Evolutionary conservation across 495 filamentous ascomycete species (phyloP).

Genomic region (Trichoderma erinaceum): DNA sequence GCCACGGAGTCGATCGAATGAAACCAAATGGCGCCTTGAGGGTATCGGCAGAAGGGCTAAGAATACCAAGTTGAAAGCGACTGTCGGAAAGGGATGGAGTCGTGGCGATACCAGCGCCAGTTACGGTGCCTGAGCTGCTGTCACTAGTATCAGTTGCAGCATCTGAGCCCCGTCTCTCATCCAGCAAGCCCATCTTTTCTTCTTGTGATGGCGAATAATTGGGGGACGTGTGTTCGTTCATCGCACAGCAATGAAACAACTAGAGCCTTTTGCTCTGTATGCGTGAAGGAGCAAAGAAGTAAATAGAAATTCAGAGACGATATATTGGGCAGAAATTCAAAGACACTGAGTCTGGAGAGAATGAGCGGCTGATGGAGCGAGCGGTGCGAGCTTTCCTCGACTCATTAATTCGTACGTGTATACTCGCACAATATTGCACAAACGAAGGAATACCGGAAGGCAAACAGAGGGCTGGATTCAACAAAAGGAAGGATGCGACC

Average conservation of each 20-base stretch:
- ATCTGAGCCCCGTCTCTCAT: conserved; percentile 2
- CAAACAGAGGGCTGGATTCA: conserved; percentile 16
- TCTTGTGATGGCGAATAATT: conserved; percentile 26
- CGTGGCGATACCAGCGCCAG: conserved; percentile 7
- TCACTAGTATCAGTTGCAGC: conserved; percentile 2
- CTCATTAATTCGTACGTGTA: background rate
- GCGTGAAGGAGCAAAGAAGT: background rate
- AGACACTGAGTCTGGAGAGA: background rate
- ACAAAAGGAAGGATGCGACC: conserved; percentile 12
- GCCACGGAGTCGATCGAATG: conserved; percentile 26
- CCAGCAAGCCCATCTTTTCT: conserved; percentile 30
- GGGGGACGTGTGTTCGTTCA: conserved; percentile 28
- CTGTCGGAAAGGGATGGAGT: background rate
- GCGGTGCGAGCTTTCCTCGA: background rate
- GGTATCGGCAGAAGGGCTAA: background rate
- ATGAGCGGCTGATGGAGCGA: background rate
- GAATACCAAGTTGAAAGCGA: conserved; percentile 1
- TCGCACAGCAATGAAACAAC: conserved; percentile 22
- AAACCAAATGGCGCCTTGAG: conserved; percentile 14
- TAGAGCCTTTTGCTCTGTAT: background rate
- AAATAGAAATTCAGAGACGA: background rate
- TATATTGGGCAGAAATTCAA: background rate
- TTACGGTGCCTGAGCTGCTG: background rate
- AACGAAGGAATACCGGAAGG: conserved; percentile 19
- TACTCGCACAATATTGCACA: conserved; percentile 10